Percentiles rank a stretch among this genome's conserved stretches.
Evolutionary conservation across 2,329 filamentous ascomycete genomes (phyloP).

Genomic region (Truncatella angustata): DNA sequence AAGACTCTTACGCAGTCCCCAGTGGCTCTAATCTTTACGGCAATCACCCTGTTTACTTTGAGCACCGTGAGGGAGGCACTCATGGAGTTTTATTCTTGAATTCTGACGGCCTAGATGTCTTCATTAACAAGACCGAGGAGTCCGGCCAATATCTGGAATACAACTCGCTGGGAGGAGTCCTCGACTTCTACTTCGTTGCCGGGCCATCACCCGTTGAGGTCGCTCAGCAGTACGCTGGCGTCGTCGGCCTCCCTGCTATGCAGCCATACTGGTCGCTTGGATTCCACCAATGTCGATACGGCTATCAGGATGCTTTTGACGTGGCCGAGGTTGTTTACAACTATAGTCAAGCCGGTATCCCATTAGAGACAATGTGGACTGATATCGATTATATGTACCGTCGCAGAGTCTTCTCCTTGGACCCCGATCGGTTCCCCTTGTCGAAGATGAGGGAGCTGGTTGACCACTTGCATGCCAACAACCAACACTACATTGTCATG

Average conservation of each 20-base stretch:
- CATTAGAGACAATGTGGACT: slow-evolving; percentile 69
- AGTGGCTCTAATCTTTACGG: slow-evolving; percentile 67
- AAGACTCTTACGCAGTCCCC: slow-evolving; percentile 64
- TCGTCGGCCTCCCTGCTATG: slow-evolving; percentile 58
- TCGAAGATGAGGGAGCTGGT: slow-evolving; percentile 63
- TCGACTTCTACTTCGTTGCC: slow-evolving; percentile 69
- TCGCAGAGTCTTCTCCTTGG: slow-evolving; percentile 61
- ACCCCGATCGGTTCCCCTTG: slow-evolving; percentile 62
- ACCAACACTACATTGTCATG: slow-evolving; percentile 75
- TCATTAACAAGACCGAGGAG: slow-evolving; percentile 61
- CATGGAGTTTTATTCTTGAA: slow-evolving; percentile 70
- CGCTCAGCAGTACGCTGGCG: slow-evolving; percentile 55
- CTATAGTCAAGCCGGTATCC: slow-evolving; percentile 63
- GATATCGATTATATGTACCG: slow-evolving; percentile 61
- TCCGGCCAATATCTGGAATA: slow-evolving; percentile 73
- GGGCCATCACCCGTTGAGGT: slow-evolving; percentile 59
- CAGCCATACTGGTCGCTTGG: slow-evolving; percentile 65
- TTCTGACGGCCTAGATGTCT: slow-evolving; percentile 75
- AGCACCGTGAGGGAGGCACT: slow-evolving; percentile 59
- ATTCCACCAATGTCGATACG: slow-evolving; percentile 44
- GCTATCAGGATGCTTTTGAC: slow-evolving; percentile 62
- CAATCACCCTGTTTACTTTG: slow-evolving; percentile 72
- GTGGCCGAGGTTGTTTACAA: slow-evolving; percentile 68
- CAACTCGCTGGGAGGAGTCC: slow-evolving; percentile 72
- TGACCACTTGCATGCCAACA: slow-evolving; percentile 60